Conservation (phyloP, 1,139 yeast species). For the Spathaspora sp. region DNA sequence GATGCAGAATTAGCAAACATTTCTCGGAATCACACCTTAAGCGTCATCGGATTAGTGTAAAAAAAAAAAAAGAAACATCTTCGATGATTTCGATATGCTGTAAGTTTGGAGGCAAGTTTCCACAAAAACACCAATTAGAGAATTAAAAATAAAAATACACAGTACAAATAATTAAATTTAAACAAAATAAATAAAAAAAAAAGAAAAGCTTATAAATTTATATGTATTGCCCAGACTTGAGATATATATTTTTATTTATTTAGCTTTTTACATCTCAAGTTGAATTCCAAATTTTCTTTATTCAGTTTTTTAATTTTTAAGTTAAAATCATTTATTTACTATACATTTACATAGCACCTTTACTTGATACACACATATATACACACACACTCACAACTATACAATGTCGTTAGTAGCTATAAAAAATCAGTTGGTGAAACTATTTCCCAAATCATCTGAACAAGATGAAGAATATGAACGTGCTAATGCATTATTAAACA, state of each 20-base stretch:
- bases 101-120: neutral
- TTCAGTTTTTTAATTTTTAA: neutral
- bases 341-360: neutral
- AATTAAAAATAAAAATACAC: no score
- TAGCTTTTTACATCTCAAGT: neutral
- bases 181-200: neutral
- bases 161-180: neutral
- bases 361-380: neutral
- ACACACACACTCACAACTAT: neutral
- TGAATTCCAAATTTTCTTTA: neutral
- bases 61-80: neutral
- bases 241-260: neutral
- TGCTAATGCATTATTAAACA: constrained; percentile 35
- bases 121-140: neutral
- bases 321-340: neutral
- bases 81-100: neutral
- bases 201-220: constrained; percentile 2
- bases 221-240: neutral
- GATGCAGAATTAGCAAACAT: no score
- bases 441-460: constrained; percentile 26
- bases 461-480: constrained; percentile 36
- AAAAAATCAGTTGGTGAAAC: constrained; percentile 33
- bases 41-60: neutral
- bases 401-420: constrained; percentile 40
- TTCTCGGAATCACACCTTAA: neutral